Base-by-base conservation (phyloP, 257 asterid species). In the Solanum bulbocastanum region DNA sequence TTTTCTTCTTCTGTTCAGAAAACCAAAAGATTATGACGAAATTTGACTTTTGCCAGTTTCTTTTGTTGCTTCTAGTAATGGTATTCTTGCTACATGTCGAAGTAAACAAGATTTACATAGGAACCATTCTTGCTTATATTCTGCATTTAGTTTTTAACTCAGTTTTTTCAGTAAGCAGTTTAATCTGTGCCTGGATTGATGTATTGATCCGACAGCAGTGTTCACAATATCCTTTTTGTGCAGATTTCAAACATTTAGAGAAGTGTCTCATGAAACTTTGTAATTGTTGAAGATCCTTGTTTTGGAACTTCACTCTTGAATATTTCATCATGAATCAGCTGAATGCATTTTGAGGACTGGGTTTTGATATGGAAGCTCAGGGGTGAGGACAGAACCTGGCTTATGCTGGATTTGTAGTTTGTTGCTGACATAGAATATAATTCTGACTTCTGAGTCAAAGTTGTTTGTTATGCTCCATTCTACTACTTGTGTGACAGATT, bases 201-300 rank as follows among this genome's bases (percentile, higher is more conserved):
- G 37, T 73, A 33, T 79, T 91, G 94, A 90, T 86, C 93, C 81
- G 93, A 93, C 92, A 86, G 56, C 88, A 68, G 83, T 92, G 91
- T 94, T 92, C 76, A 91, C 95, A 25, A 22, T 88, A 91, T 91
- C 89, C 92, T 92, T 94, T 90, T 92, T 91, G 91, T 95, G 98
- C 98, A 94, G 97, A 94, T 93, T 86, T 87, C 92, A 88, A 91
- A 83, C 90, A 88, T 89, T 81, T 90, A 88, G 87, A 88, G 87
- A 93, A 68, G 93, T 88, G 86, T 90, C 90, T 75, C 90, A 87
- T 92, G 95, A 92, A 90, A 87, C 73, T 87, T 84, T 88, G 66
- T 76, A 75, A 86, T 87, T 66, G 89, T 89, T 88, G 91, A 91
- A 89, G 94, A 89, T 87, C 90, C 69, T 87, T 87, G 84, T 87